Conservation (phyloP, 768 basidiomycete species). For the Trametes villosa region DNA sequence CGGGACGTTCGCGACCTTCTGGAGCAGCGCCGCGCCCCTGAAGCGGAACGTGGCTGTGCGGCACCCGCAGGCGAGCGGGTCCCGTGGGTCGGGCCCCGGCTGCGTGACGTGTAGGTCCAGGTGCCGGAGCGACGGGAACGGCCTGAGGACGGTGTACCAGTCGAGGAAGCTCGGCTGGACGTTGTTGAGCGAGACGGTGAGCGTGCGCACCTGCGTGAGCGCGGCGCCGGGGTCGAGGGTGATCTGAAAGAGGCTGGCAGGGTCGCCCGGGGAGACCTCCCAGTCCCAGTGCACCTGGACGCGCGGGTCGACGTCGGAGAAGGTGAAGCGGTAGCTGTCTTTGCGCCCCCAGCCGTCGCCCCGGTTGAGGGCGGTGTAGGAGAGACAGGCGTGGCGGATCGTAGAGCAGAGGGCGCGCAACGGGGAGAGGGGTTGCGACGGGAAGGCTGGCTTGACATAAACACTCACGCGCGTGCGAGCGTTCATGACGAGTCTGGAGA, state of each 20-base stretch:
- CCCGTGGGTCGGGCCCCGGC: not conserved
- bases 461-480: not conserved
- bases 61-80: not conserved
- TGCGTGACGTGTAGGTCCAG: constrained; percentile 1
- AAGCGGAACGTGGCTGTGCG: constrained; percentile 1
- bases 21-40: not conserved
- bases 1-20: constrained; percentile 1
- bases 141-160: constrained; percentile 2
- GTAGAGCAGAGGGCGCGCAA: not conserved
- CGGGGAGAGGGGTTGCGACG: not conserved
- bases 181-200: not conserved
- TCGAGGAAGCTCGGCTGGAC: not conserved
- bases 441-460: not conserved
- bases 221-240: not conserved
- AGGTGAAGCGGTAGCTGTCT: not conserved
- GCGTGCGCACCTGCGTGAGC: not conserved
- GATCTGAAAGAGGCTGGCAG: not conserved
- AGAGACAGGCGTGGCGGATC: not conserved
- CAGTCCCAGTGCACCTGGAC: constrained; percentile 6
- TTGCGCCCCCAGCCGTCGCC: too few relatives aligned
- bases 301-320: constrained; percentile 4
- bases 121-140: constrained; percentile 1
- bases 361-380: not conserved
- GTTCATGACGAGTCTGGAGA: not conserved
- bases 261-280: not conserved